A percentile compares a stretch with the other conserved stretches of the same genome.
These are phyloP conservation scores for Gossypium ekmanianum DNA, from an alignment of 345 rosid genomes.

Conservation along the genomic window DNA sequence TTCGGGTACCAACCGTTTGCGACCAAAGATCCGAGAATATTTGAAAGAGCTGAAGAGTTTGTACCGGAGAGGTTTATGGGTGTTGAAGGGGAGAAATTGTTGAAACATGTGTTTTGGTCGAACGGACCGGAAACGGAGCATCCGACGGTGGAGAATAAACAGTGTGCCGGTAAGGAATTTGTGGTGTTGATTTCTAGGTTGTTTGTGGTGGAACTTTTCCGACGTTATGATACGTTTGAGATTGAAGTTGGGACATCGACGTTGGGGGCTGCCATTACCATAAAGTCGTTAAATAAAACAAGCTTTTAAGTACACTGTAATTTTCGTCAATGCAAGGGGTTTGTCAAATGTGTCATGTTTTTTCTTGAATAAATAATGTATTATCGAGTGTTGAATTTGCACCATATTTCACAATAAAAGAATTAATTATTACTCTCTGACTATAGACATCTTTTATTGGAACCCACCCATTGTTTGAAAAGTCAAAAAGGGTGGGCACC, in stretches of 20 bases:
- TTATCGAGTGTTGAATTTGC: no score
- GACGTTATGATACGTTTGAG: conserved; percentile 78
- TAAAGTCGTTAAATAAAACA: conserved; percentile 66
- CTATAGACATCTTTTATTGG: no score
- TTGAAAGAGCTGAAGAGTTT: conserved; percentile 67
- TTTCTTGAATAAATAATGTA: no score
- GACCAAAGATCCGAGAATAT: conserved; percentile 72
- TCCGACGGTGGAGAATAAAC: conserved; percentile 64
- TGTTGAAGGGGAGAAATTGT: conserved; percentile 59
- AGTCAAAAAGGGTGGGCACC: no score
- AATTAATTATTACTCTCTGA: no score
- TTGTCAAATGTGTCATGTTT: not conserved
- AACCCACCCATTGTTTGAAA: no score
- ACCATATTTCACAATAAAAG: no score
- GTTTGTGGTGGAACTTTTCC: conserved; percentile 67
- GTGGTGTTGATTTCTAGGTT: conserved; percentile 68
- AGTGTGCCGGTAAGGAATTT: conserved; percentile 86
- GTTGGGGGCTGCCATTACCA: conserved; percentile 50
- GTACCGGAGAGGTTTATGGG: conserved; percentile 74
- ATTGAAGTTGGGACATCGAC: conserved; percentile 48
- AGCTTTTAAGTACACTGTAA: conserved; percentile 22
- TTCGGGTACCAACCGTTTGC: conserved; percentile 84
- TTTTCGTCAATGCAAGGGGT: not conserved
- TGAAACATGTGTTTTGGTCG: conserved; percentile 77
- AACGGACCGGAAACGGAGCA: conserved; percentile 76